Conservation (phyloP, 345 rosid species). For the Camelina neglecta region DNA sequence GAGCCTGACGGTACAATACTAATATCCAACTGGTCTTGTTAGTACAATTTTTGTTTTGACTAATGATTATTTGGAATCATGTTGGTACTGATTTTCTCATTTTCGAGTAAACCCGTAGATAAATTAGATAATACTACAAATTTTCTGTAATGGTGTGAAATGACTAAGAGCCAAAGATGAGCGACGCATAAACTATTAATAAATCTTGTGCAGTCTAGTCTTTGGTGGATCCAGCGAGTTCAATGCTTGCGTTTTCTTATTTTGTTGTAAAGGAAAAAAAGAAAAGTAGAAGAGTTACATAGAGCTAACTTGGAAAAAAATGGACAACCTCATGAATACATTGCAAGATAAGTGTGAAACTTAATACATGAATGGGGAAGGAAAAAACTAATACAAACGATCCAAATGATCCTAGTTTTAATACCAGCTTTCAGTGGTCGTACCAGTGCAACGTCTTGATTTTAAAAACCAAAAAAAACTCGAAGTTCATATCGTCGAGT, state of each 20-base stretch:
- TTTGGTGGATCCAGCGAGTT: background rate
- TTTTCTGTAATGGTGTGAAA: constrained; percentile 25
- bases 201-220: background rate
- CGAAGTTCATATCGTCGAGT: constrained; percentile 33
- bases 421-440: background rate
- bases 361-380: background rate
- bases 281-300: background rate
- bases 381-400: background rate
- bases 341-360: background rate
- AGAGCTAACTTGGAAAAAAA: background rate
- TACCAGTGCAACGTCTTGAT: constrained; percentile 2
- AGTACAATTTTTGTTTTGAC: constrained; percentile 2
- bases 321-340: background rate
- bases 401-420: background rate
- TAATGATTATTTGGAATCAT: background rate
- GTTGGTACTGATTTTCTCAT: background rate
- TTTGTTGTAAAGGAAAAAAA: background rate
- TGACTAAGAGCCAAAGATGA: background rate
- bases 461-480: constrained; percentile 7
- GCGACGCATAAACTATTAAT: background rate
- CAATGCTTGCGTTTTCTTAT: background rate
- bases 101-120: background rate
- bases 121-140: background rate
- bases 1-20: no score
- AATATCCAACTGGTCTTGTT: background rate